Evolutionary conservation across 352 stramenopile genomes (phyloP).

Genomic region (Poterioochromonas sp.): DNA sequence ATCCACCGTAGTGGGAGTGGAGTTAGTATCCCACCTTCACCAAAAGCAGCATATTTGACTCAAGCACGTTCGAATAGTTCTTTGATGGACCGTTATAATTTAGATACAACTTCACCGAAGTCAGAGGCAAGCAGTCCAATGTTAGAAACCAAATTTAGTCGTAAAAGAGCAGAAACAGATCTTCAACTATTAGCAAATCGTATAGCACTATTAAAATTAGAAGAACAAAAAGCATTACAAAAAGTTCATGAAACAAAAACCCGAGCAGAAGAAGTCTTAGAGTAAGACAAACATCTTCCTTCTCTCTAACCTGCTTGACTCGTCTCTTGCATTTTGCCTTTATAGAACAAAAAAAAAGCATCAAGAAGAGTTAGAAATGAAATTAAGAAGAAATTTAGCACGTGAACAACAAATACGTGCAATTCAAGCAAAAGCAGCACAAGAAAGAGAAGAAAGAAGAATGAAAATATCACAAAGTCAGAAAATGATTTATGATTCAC

Average conservation of each 20-base stretch:
- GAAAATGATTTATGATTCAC: neutral
- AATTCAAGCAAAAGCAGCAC: neutral
- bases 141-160: constrained; percentile 8
- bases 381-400: neutral
- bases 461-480: neutral
- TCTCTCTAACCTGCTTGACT: neutral
- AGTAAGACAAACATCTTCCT: neutral
- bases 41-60: too few species aligned
- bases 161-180: constrained; percentile 15
- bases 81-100: too few species aligned
- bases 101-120: too few species aligned
- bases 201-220: constrained; percentile 11
- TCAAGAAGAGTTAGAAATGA: neutral
- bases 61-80: too few species aligned
- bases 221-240: constrained; percentile 13
- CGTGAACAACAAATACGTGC: neutral
- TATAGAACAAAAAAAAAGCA: constrained; percentile 18
- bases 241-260: constrained; percentile 21
- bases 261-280: constrained; percentile 12
- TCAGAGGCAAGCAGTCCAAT: too few species aligned
- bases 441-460: neutral
- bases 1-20: too few species aligned
- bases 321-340: neutral
- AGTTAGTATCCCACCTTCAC: too few species aligned
- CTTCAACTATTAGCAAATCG: constrained; percentile 18